Evolutionary conservation across 2,329 filamentous ascomycete genomes (phyloP).

Genomic region (Apiospora malaysiana): DNA sequence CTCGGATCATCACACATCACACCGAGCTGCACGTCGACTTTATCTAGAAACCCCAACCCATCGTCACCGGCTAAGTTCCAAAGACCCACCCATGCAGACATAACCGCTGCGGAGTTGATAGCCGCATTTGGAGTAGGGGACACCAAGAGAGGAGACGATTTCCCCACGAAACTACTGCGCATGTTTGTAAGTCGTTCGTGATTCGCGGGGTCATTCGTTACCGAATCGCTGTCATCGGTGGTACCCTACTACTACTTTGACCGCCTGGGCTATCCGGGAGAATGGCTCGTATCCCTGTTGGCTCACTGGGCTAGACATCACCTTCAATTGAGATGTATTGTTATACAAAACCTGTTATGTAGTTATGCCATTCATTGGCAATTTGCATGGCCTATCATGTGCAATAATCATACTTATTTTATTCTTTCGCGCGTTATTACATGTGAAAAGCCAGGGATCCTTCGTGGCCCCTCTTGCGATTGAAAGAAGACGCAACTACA

Average conservation of each 20-base stretch:
- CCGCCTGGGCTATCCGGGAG: not conserved
- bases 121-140: slow-evolving; percentile 21
- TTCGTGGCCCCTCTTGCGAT: not conserved
- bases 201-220: slow-evolving; percentile 29
- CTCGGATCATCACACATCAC: too few species aligned
- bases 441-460: too few species aligned
- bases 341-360: not conserved
- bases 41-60: not conserved
- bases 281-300: not conserved
- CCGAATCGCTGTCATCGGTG: slow-evolving; percentile 20
- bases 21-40: not conserved
- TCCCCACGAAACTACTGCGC: not conserved
- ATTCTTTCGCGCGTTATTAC: not conserved
- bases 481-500: not conserved
- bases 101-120: slow-evolving; percentile 21
- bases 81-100: not conserved
- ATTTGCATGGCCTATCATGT: too few species aligned
- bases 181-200: not conserved
- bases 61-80: not conserved
- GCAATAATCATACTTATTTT: not conserved
- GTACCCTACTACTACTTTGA: not conserved
- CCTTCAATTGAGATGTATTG: not conserved
- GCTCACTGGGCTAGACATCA: not conserved
- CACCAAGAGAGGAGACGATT: not conserved
- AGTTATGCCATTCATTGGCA: too few species aligned